These are phyloP conservation scores for Neofusicoccum laricinum DNA, from an alignment of 2,329 filamentous ascomycete genomes.

Conservation along the genomic window DNA sequence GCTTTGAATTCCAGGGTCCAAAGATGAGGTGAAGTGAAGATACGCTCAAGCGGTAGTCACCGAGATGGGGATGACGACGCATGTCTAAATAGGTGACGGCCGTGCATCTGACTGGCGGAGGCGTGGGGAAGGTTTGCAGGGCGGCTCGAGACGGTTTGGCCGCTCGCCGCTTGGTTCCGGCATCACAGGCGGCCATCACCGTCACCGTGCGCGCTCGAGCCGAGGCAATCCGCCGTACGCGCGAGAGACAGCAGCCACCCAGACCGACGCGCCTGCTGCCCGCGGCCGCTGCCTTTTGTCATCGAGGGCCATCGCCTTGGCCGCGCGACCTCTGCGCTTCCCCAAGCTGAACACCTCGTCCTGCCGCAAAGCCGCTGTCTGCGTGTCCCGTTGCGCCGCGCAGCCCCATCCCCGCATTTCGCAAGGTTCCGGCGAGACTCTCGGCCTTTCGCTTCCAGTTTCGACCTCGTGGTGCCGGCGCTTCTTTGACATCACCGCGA, in stretches of 20 bases:
- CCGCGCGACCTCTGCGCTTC: neutral
- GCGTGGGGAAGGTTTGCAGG: neutral
- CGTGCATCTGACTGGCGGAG: neutral
- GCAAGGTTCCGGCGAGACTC: neutral
- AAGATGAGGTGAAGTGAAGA: neutral
- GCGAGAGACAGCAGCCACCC: slow-evolving; percentile 1
- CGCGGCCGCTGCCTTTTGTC: neutral
- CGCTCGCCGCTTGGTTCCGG: neutral
- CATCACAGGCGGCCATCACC: slow-evolving; percentile 5
- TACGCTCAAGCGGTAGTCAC: neutral
- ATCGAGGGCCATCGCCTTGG: slow-evolving; percentile 1
- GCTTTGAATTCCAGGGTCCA: neutral
- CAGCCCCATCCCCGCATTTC: slow-evolving; percentile 8
- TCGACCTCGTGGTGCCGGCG: neutral
- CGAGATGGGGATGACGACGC: neutral
- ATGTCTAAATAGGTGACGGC: neutral
- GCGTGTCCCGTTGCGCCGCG: neutral
- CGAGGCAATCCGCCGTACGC: slow-evolving; percentile 13
- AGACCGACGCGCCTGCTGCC: neutral
- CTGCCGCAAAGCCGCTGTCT: neutral
- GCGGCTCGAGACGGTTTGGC: neutral
- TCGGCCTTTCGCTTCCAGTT: neutral
- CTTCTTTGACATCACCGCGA: slow-evolving; percentile 18
- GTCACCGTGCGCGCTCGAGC: neutral
- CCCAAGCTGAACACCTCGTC: neutral